Base-by-base conservation (phyloP, 257 asterid genomes). In the Capsicum rhomboideum region DNA sequence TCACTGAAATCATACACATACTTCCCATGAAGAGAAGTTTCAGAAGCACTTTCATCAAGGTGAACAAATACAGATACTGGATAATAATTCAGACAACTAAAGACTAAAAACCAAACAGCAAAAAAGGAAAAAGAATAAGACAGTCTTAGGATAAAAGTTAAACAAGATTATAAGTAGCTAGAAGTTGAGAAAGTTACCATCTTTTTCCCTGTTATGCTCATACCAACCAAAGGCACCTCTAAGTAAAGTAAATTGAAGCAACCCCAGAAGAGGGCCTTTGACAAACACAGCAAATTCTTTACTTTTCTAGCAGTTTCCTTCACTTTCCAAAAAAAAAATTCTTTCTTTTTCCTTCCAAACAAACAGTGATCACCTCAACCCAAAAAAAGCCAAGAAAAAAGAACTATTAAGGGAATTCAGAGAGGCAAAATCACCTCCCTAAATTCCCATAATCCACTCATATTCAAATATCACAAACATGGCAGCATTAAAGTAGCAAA, bases 361-460 rank as follows among this genome's bases (percentile, higher is more conserved):
- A 74, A 74, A 46, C 14, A 74, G 55, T 74, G 58, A 74, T 74
- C 14, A 74, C 80, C 58, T 44, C 21, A 72, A 71, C 6, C 34
- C 52, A 82, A 74, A 53, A 34, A n/a, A n/a, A 44, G 2, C 46
- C 23, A 59, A 63, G 64, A 23, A 29, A 40, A 29, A 49, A 61
- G 23, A 80, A 69, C 46, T 79, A 85, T 64, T 54, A 82, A 83
- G 93, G 91, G 92, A 87, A 88, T 91, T 93, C 78, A 94, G 97
- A 93, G 97, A 91, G 96, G 97, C 49, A 82, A 87, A n/a, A 75
- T 91, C 83, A 89, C 88, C 95, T 89, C 98, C 91, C 99, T 93
- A 91, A 93, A 92, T 88, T 90, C 95, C 92, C 88, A 86, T 85
- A 88, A 87, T 92, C 91, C 92, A 40, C 40, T 92, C 98, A 93